Evolutionary conservation across 352 stramenopile genomes (phyloP).

Genomic region (Pythium utonaiense): DNA sequence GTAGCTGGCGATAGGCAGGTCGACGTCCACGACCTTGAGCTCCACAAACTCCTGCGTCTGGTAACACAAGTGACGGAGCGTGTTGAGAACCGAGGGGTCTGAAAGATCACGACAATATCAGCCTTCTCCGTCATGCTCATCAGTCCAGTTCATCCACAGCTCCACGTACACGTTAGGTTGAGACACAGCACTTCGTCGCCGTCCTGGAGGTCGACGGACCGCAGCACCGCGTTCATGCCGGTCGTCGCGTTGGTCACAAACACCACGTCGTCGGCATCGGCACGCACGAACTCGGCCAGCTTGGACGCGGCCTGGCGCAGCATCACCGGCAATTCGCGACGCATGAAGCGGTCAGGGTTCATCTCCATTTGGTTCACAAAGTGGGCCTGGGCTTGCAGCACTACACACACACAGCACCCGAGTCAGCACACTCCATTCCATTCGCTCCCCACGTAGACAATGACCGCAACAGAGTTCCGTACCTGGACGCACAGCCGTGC

Average conservation of each 20-base stretch:
- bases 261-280: conserved; percentile 74
- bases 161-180: conserved; percentile 75
- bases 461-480: not conserved
- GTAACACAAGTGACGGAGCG: conserved; percentile 80
- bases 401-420: conserved; percentile 11
- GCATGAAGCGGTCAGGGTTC: conserved; percentile 84
- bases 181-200: conserved; percentile 86
- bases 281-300: conserved; percentile 63
- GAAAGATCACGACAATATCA: conserved; percentile 1
- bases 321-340: conserved; percentile 52
- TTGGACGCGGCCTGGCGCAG: conserved; percentile 61
- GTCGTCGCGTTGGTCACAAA: conserved; percentile 86
- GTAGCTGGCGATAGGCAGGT: conserved; percentile 67
- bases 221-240: conserved; percentile 81
- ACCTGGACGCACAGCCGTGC: conserved; percentile 62
- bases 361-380: conserved; percentile 88
- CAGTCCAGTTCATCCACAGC: not conserved
- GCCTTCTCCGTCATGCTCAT: not conserved
- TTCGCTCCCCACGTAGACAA: not conserved
- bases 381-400: conserved; percentile 79
- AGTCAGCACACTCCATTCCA: not conserved
- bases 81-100: conserved; percentile 84
- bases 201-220: conserved; percentile 82
- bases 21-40: conserved; percentile 80
- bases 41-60: conserved; percentile 87